phyloP scores from a whole-genome alignment of 768 basidiomycete genomes.

The Tylopilus sp. region DNA sequence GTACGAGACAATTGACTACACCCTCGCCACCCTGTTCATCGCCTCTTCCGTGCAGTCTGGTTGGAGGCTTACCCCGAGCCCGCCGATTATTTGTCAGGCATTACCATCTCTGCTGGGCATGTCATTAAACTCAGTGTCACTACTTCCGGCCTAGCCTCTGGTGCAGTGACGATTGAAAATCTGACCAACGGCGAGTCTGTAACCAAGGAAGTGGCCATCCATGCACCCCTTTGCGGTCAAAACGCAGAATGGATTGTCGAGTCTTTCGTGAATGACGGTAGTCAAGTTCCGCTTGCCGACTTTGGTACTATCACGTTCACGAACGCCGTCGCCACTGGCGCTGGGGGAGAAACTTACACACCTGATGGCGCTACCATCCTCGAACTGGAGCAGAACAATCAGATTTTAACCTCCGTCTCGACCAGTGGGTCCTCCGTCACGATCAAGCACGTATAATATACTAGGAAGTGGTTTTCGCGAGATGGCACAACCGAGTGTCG shows the following conservation, averaged over 20 bases:
- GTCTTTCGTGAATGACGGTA: not conserved
- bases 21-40: not conserved
- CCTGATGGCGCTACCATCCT: not conserved
- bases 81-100: not conserved
- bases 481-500: too few relatives aligned
- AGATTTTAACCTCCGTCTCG: conserved; percentile 2
- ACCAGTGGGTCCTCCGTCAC: not conserved
- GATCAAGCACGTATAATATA: not conserved
- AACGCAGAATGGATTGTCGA: conserved; percentile 16
- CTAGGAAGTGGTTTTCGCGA: too few relatives aligned
- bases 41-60: not conserved
- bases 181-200: not conserved
- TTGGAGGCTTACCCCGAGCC: not conserved
- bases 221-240: not conserved
- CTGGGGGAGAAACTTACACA: not conserved
- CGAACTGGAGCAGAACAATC: not conserved
- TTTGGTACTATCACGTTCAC: conserved; percentile 7
- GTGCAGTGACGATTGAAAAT: conserved; percentile 1
- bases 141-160: not conserved
- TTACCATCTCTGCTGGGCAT: conserved; percentile 8
- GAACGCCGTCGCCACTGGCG: not conserved
- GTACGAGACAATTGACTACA: not conserved
- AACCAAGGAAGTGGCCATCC: not conserved
- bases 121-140: conserved; percentile 1
- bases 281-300: not conserved